Evolutionary conservation across 2,329 filamentous ascomycete genomes (phyloP).

Genomic region (Monosporascus sp.): DNA sequence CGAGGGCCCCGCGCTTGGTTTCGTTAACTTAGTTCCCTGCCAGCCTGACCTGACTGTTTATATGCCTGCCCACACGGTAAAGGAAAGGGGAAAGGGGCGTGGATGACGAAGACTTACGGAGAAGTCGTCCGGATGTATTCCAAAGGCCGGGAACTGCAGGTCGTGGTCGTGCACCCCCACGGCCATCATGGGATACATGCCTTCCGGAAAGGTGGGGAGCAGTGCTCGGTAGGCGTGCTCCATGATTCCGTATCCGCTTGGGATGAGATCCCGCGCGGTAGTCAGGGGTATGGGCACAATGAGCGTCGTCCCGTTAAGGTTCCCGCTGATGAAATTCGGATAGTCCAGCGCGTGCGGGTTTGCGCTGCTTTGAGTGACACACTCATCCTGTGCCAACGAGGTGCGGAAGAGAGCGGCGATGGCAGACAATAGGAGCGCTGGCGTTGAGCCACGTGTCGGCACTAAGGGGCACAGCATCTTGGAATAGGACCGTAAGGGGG

Average conservation of each 20-base stretch:
- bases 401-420: neutral
- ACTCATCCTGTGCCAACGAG: slow-evolving; percentile 6
- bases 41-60: too few relatives aligned
- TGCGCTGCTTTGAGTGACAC: slow-evolving; percentile 27
- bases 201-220: slow-evolving; percentile 42
- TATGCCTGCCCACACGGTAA: too few relatives aligned
- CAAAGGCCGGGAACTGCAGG: slow-evolving; percentile 35
- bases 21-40: too few relatives aligned
- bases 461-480: neutral
- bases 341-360: slow-evolving; percentile 45
- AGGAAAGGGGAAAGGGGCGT: slow-evolving; percentile 6
- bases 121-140: slow-evolving; percentile 41
- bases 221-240: slow-evolving; percentile 41
- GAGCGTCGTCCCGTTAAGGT: slow-evolving; percentile 47
- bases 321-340: slow-evolving; percentile 43
- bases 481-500: too few relatives aligned
- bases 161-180: slow-evolving; percentile 48
- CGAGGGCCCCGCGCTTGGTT: slow-evolving; percentile 41
- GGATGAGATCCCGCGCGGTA: slow-evolving; percentile 42
- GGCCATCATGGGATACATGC: slow-evolving; percentile 48
- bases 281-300: slow-evolving; percentile 46
- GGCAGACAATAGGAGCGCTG: neutral
- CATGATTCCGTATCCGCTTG: slow-evolving; percentile 43
- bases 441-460: neutral
- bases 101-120: slow-evolving; percentile 30